Evolutionary conservation across 1,284 basidiomycete species (phyloP).

Genomic region (Cystobasidium sp.): DNA sequence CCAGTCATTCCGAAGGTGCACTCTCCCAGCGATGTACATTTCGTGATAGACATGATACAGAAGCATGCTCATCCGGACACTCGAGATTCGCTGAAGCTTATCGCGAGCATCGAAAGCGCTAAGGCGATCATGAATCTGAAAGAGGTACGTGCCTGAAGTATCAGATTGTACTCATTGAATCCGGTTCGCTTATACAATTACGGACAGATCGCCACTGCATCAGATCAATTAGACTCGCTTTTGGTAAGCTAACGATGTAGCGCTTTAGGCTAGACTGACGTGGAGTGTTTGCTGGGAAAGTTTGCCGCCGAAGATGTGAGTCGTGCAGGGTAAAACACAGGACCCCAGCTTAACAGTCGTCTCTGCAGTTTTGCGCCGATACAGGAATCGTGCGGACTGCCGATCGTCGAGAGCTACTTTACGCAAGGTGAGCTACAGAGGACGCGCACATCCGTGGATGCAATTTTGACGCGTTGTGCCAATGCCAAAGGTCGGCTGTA

Average conservation of each 20-base stretch:
- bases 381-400: conserved; percentile 80
- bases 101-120: conserved; percentile 50
- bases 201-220: conserved; percentile 40
- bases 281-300: neutral
- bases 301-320: conserved; percentile 41
- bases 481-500: conserved; percentile 65
- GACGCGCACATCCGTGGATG: too few species aligned
- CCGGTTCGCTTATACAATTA: neutral
- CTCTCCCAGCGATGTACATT: conserved; percentile 45
- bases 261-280: too few species aligned
- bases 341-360: neutral
- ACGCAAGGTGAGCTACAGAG: conserved; percentile 63
- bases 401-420: conserved; percentile 75
- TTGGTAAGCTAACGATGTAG: conserved; percentile 32
- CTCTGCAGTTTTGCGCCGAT: conserved; percentile 72
- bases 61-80: conserved; percentile 24
- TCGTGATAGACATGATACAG: conserved; percentile 42
- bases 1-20: conserved; percentile 51
- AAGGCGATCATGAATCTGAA: conserved; percentile 47
- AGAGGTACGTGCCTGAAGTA: conserved; percentile 25
- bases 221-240: conserved; percentile 29
- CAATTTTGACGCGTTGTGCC: too few species aligned
- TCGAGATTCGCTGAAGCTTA: conserved; percentile 23
- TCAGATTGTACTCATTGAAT: neutral
- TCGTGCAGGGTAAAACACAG: too few species aligned